phyloP scores from a whole-genome alignment of 2,329 filamentous ascomycete species.

The Talaromyces sp. region DNA sequence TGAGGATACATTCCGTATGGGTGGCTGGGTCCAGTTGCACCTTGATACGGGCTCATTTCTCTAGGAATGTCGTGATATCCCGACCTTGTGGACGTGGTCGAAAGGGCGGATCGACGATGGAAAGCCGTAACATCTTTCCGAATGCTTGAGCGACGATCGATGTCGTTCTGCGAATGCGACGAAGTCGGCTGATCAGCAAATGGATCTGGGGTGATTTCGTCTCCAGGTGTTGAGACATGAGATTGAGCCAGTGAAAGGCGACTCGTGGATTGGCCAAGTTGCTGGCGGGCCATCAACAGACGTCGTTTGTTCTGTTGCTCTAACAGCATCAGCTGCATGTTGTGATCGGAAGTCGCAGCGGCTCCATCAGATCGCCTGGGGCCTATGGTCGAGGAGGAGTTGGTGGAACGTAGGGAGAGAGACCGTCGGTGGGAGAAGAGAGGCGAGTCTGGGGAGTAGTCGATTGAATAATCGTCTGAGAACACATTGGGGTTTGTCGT shows the following conservation, averaged over 20 bases:
- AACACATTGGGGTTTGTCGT: slow-evolving; percentile 43
- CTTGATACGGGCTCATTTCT: slow-evolving; percentile 62
- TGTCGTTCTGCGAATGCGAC: background rate
- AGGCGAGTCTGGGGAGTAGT: slow-evolving; percentile 36
- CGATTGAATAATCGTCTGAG: slow-evolving; percentile 46
- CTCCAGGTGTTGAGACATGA: slow-evolving; percentile 16
- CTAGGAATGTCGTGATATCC: slow-evolving; percentile 43
- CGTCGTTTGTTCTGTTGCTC: slow-evolving; percentile 8
- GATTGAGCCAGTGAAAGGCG: slow-evolving; percentile 3
- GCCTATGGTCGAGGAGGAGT: slow-evolving; percentile 30
- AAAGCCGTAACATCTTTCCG: slow-evolving; percentile 31
- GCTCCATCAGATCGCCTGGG: slow-evolving; percentile 13
- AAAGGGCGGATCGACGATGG: slow-evolving; percentile 27
- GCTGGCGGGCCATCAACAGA: background rate
- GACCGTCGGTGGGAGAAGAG: slow-evolving; percentile 26
- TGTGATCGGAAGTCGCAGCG: background rate
- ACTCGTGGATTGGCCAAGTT: slow-evolving; percentile 14
- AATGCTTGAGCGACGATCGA: slow-evolving; percentile 29
- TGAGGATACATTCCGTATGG: slow-evolving; percentile 84
- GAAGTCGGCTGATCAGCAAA: slow-evolving; percentile 30
- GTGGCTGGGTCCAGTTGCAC: slow-evolving; percentile 70
- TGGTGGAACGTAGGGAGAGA: slow-evolving; percentile 27
- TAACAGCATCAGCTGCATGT: slow-evolving; percentile 2
- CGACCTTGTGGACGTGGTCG: slow-evolving; percentile 24
- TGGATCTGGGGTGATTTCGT: slow-evolving; percentile 26